A percentile compares a stretch with the other conserved stretches of the same genome.
phyloP scores from a whole-genome alignment of 306 rosid genomes.

The Malus orientalis region DNA sequence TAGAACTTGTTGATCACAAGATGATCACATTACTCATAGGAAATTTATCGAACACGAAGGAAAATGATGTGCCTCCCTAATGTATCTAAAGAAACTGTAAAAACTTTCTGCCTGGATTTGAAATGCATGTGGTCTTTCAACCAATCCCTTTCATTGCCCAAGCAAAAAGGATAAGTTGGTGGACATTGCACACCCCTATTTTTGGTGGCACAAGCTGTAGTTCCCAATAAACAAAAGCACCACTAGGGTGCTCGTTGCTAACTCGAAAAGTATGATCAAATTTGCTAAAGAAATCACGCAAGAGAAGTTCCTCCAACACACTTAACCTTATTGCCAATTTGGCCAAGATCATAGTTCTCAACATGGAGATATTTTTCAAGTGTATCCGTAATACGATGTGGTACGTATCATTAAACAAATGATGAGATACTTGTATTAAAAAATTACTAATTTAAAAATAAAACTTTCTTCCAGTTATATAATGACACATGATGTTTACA shows the following conservation, averaged over 20 bases:
- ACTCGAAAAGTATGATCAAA: background rate
- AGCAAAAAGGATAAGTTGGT: background rate
- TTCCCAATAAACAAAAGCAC: background rate
- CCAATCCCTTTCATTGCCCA: background rate
- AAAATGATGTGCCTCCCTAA: background rate
- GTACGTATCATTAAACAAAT: too few species aligned
- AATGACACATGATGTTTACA: too few species aligned
- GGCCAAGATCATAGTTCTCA: background rate
- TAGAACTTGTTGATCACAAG: too few species aligned
- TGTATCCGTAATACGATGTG: too few species aligned
- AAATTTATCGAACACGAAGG: background rate
- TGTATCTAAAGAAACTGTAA: background rate
- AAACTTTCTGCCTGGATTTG: background rate
- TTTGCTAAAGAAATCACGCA: background rate
- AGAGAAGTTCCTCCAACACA: background rate
- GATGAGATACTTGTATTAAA: too few species aligned
- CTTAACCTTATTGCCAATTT: background rate
- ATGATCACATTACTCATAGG: background rate
- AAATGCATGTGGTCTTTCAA: background rate
- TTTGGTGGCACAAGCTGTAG: background rate
- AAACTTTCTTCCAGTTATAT: too few species aligned
- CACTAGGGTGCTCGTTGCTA: background rate
- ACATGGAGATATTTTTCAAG: background rate
- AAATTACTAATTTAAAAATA: too few species aligned
- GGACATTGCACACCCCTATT: background rate